Base-by-base conservation (phyloP, 176 grass and related monocot genomes). In the Triticum urartu region DNA sequence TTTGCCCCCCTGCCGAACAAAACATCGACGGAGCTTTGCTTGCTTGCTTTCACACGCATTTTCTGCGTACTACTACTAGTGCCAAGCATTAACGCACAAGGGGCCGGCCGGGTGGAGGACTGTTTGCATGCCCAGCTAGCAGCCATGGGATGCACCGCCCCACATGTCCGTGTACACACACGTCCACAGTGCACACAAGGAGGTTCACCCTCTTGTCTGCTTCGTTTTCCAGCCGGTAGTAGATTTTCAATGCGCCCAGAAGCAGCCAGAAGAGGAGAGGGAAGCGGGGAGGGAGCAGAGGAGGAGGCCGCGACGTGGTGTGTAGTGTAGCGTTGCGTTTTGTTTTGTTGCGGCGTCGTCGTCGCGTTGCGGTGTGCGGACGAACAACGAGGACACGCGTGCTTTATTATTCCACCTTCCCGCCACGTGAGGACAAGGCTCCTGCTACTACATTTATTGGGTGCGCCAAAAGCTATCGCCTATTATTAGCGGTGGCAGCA, bases 291-390 rank as follows among this genome's bases (percentile, higher is more conserved):
- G 78, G 35, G 35, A 36, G 35, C 35, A 36, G 35, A 36, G 35
- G 35, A 32, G 20, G 60, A 47, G 13, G 25, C 35, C 9, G 7
- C 12, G 47, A 9, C 22, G 40, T 11, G 30, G 30, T 15, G 48
- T 39, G 7, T 38, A 38, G 36, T 7, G 36, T 39, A 9, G 10
- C 28, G 5, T 36, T 1, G 36, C 1, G 61, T 76, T 81, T 86
- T 89, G 88, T 89, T 82, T 81, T 70, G 88, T 86, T 86, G 64
- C 22, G 88, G 70, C 14, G 69, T 56, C 45, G 13, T 43, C 69
- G 88, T 89, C 88, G 88, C 14, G 26, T 81, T 68, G 77, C 70
- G 83, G 21, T 0, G 72, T 9, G 12, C 30, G 63, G 30, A 64
- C 38, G 88, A 78, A 40, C 2, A 40, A 10, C 39, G 26, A 28